Evolutionary conservation across 768 basidiomycete genomes (phyloP).

Genomic region (Tremella fuciformis): DNA sequence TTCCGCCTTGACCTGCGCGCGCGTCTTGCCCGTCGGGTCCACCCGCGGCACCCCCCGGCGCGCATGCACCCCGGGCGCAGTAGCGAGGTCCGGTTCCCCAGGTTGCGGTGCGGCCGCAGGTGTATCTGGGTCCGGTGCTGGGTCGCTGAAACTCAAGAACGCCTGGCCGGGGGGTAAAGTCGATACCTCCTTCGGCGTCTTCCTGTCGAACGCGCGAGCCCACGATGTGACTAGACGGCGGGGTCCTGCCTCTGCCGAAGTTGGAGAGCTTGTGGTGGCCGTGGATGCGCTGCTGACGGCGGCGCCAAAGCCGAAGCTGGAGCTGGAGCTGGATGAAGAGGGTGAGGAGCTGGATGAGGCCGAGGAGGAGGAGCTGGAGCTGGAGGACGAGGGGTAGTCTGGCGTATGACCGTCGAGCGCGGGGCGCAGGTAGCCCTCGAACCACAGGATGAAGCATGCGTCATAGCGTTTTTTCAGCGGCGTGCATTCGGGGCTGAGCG

Average conservation of each 20-base stretch:
- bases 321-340: neutral
- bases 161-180: neutral
- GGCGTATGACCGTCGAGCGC: slow-evolving; percentile 31
- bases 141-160: no score
- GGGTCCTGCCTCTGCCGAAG: slow-evolving; percentile 4
- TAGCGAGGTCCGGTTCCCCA: slow-evolving; percentile 1
- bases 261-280: neutral
- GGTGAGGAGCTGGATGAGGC: neutral
- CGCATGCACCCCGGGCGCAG: neutral
- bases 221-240: slow-evolving; percentile 18
- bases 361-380: no score
- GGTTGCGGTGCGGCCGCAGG: no score
- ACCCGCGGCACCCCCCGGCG: slow-evolving; percentile 8
- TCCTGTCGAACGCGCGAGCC: slow-evolving; percentile 10
- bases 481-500: slow-evolving; percentile 79
- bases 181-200: neutral
- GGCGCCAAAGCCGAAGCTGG: neutral
- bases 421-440: slow-evolving; percentile 92
- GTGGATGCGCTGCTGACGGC: neutral
- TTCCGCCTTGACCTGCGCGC: slow-evolving; percentile 66
- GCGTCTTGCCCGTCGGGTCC: slow-evolving; percentile 60
- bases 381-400: no score
- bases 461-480: slow-evolving; percentile 86
- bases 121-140: no score
- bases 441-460: slow-evolving; percentile 95